Percentiles rank a stretch among this genome's conserved stretches.
phyloP scores from a whole-genome alignment of 441 rosid genomes.

The Rhodomyrtus psidioides region DNA sequence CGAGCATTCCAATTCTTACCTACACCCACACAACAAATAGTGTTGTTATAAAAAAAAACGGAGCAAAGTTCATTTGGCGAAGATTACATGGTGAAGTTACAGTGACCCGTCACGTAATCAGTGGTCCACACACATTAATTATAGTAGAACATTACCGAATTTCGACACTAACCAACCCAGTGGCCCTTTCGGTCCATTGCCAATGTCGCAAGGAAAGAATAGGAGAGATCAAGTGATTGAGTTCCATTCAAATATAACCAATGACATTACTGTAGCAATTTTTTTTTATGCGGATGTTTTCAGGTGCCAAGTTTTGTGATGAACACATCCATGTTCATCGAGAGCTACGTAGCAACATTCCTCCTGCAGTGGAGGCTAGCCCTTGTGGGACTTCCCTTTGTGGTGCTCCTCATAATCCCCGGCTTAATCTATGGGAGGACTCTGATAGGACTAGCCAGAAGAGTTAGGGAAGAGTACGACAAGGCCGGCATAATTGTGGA shows the following conservation, averaged over 20 bases:
- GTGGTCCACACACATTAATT: not conserved
- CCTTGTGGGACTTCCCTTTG: conserved; percentile 58
- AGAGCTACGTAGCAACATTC: conserved; percentile 48
- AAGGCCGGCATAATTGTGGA: conserved; percentile 62
- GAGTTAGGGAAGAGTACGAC: conserved; percentile 55
- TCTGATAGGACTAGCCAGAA: conserved; percentile 48
- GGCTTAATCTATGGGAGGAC: conserved; percentile 69
- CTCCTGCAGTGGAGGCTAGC: conserved; percentile 62
- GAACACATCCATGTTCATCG: conserved; percentile 39
- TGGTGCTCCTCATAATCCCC: conserved; percentile 52
- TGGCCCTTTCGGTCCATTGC: not conserved
- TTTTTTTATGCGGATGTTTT: not conserved
- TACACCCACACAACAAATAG: too few relatives aligned
- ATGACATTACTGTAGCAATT: not conserved
- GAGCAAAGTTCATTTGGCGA: too few relatives aligned
- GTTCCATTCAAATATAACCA: not conserved
- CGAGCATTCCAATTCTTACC: too few relatives aligned
- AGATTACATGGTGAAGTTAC: too few relatives aligned
- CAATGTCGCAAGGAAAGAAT: not conserved
- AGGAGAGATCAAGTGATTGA: not conserved
- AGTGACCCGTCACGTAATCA: too few relatives aligned
- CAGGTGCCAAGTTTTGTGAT: conserved; percentile 65
- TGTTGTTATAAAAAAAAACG: too few relatives aligned
- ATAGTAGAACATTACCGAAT: not conserved
- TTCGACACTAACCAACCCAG: not conserved